Evolutionary conservation across 768 basidiomycete genomes (phyloP), one percentile per base, ranked within the genome.

Genomic region (Mycena indigotica): DNA sequence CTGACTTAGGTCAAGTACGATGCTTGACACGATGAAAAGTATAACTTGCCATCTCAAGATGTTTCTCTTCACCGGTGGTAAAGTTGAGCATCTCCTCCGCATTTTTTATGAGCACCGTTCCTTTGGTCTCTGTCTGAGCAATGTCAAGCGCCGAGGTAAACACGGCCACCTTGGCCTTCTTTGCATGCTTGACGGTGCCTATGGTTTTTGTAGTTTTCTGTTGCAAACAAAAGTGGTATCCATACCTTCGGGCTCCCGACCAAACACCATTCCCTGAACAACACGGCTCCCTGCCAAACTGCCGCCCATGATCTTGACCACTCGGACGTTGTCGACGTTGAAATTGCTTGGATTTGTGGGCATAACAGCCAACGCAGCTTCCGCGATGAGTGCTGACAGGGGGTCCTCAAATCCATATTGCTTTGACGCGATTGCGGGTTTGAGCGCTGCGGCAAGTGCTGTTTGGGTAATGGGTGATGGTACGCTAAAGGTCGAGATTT

Each of bases 261-360:
- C 93, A 63, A 98, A 98, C 0, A 99, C 97, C 97, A 99, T 99
- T 50, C 97, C 97, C 62, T 91, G 85, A 4, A 99, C 90, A 4
- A 99, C 95, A 55, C 81, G 85, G 73, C 94, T 96, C 23, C 80
- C 83, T 3, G 85, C 72, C n/a, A 99, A 75, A 66, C 83, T 90
- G 28, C 97, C 93, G 55, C 97, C 97, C 85, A 99, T 89, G 60
- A 99, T 98, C 77, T 98, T 99, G 67, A 99, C 97, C 24, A 99
- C 96, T 10, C 97, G 87, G 0, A 99, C 92, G 66, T 95, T 95
- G 73, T 99, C 97, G 26, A 98, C 95, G 73, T 97, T 98, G 84
- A 98, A 99, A 73, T 93, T 88, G 69, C 89, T 88, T 6, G 86
- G 84, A 69, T 91, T 92, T 1, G 80, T 70, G 3, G 94, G 93